Percentiles rank a stretch among this genome's conserved stretches.
Conservation (phyloP, 192 early-diverging fungal genomes). For the Coemansia sp. region DNA sequence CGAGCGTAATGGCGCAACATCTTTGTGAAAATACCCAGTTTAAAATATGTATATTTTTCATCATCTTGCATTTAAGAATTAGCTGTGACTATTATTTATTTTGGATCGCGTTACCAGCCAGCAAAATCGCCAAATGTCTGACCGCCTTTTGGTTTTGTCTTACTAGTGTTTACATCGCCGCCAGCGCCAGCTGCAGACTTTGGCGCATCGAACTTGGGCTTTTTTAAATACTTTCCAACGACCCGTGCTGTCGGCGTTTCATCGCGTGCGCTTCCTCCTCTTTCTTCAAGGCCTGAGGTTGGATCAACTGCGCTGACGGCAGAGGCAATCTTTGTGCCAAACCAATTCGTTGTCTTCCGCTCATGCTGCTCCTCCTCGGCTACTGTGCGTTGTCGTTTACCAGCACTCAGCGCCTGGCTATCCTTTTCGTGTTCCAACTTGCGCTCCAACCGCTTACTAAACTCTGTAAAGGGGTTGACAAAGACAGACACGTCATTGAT, state of each 20-base stretch:
- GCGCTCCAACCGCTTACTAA: slow-evolving; percentile 66
- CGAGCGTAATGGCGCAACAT: neutral
- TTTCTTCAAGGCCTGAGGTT: slow-evolving; percentile 5
- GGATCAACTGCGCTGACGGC: neutral
- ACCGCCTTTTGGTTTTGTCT: slow-evolving; percentile 14
- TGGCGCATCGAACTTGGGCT: slow-evolving; percentile 15
- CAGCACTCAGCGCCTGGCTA: slow-evolving; percentile 40
- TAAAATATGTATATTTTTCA: slow-evolving; percentile 1
- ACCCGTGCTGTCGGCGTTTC: neutral
- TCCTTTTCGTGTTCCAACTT: slow-evolving; percentile 61
- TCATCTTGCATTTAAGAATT: neutral
- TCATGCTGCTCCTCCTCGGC: slow-evolving; percentile 59
- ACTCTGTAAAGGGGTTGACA: slow-evolving; percentile 86
- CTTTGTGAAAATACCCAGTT: too few relatives aligned
- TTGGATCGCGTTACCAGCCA: slow-evolving; percentile 26
- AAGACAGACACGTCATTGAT: slow-evolving; percentile 77
- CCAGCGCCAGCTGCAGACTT: neutral
- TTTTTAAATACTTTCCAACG: slow-evolving; percentile 44
- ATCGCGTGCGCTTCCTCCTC: neutral
- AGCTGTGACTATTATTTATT: neutral
- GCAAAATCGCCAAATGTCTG: slow-evolving; percentile 51
- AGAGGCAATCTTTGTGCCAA: slow-evolving; percentile 61
- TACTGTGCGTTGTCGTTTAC: slow-evolving; percentile 43
- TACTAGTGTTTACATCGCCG: neutral
- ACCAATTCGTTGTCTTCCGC: slow-evolving; percentile 72